Evolutionary conservation across 257 asterid species (phyloP), one percentile per base, ranked within the genome.

Genomic region (Fraxinus cuspidata): DNA sequence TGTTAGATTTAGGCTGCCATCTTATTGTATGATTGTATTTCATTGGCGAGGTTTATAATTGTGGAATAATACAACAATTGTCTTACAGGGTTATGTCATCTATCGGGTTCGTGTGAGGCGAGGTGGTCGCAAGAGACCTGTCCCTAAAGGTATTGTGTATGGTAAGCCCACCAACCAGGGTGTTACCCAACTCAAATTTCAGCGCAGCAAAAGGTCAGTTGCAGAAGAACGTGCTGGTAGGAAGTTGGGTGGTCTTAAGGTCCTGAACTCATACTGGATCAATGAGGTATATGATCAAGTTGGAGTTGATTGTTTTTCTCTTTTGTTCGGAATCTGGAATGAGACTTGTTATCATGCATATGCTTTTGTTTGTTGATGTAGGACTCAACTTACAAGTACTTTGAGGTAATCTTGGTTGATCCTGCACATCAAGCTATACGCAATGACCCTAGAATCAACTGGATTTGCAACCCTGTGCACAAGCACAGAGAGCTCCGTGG

Each of bases 61-160:
- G 29, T 56, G 40, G 40, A 6, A 35, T 35, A 35, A 35, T 35
- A 35, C 40, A 8, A 35, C 29, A 56, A 56, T 56, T 35, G n/a
- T 19, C n/a, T 53, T 19, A 4, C 27, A 56, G 65, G 65, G 65
- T 56, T 56, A 7, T n/a, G 65, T 56, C 11, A 19, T 56, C 27
- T 56, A 56, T 8, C 29, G 65, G 7, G 65, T 56, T n/a, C 65
- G 65, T 19, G 65, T 56, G 13, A 56, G 65, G 27, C 27, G 65
- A 21, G 65, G 65, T 56, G 65, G 65, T 56, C 65, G 65, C 65
- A 56, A 56, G 65, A 56, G 65, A 56, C 65, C 65, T 56, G 65
- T 56, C 65, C 28, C 65, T 56, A 56, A 56, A 21, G 65, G 65
- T 56, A 56, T 56, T 1, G 65, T 56, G 28, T 56, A 56, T 56